Evolutionary conservation across 2,329 filamentous ascomycete genomes (phyloP), one percentile per base, ranked within the genome.

Genomic region (Colletotrichum cordylinicola): DNA sequence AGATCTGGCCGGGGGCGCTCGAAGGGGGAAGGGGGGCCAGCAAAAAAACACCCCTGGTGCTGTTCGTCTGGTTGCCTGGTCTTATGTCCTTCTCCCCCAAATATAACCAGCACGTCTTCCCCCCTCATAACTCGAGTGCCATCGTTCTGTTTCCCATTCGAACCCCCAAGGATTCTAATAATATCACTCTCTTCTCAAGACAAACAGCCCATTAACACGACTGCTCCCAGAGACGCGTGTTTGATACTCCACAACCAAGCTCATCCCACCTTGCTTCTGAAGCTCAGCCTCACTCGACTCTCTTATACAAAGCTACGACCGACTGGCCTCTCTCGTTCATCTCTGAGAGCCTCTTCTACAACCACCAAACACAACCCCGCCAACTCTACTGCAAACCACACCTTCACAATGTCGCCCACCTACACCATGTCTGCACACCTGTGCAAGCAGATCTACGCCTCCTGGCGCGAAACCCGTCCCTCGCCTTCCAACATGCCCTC

Each of bases 351-450:
- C 37, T 29, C 43, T 24, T 31, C 64, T 15, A 60, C 43, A 33
- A 39, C 58, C 21, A 69, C 6, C 39, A 66, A 21, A 33, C 29
- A 37, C 66, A 70, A 33, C 15, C 52, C 16, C 15, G 48, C 35
- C 12, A 61, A 35, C 29, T 65, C 48, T 13, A 33, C 15, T 13
- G 37, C 58, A 39, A 61, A 39, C 24, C 60, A 48, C 61, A 61
- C 16, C 24, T 16, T 68, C 77, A 85, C 78, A 55, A 92, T 92
- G 90, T 87, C 89, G 71, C 90, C 89, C 67, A 91, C 90, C 48
- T 90, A 91, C 84, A 91, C 90, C 78, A 91, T 92, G 87, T 91
- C 90, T 18, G 89, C 90, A 79, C 90, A 92, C 79, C 84, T 92
- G 82, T 90, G 89, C 88, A 91, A 90, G 83, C 86, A 91, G 80